Percentiles rank a stretch among this genome's conserved stretches.
phyloP scores from a whole-genome alignment of 352 stramenopile genomes.

The Pilasporangium apinafurcum region DNA sequence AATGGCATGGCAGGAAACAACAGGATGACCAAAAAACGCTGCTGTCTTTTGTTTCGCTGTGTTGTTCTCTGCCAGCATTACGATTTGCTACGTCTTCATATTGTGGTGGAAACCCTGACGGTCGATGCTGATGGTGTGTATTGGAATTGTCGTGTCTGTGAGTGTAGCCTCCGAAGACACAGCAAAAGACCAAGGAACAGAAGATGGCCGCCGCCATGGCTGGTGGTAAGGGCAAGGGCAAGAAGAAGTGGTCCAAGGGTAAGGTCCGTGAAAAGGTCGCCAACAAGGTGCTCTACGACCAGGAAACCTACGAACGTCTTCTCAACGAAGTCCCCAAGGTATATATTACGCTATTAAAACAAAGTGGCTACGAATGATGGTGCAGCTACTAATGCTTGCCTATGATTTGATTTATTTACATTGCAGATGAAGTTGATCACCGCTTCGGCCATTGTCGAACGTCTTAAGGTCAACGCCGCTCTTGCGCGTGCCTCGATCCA shows the following conservation, averaged over 20 bases:
- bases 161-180: constrained; percentile 95
- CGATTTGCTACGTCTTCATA: too few relatives aligned
- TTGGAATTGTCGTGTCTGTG: background rate
- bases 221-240: constrained; percentile 96
- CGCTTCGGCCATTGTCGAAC: constrained; percentile 97
- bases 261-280: constrained; percentile 99
- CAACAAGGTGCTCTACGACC: constrained; percentile 99
- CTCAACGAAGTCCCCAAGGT: constrained; percentile 97
- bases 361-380: too few relatives aligned
- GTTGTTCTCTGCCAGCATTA: too few relatives aligned
- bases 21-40: background rate
- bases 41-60: background rate
- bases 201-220: constrained; percentile 99
- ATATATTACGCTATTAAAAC: too few relatives aligned
- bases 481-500: constrained; percentile 96
- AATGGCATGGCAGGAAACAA: background rate
- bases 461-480: constrained; percentile 98
- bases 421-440: constrained; percentile 99
- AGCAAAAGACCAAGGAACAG: constrained; percentile 99
- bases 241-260: constrained; percentile 99
- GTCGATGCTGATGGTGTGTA: background rate
- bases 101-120: too few relatives aligned
- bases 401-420: background rate
- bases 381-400: too few relatives aligned
- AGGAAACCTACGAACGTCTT: constrained; percentile 98